A percentile compares a stretch with the other conserved stretches of the same genome.
Conservation (phyloP, 176 grass and related monocot species). For the Ampelocalamus luodianensis region DNA sequence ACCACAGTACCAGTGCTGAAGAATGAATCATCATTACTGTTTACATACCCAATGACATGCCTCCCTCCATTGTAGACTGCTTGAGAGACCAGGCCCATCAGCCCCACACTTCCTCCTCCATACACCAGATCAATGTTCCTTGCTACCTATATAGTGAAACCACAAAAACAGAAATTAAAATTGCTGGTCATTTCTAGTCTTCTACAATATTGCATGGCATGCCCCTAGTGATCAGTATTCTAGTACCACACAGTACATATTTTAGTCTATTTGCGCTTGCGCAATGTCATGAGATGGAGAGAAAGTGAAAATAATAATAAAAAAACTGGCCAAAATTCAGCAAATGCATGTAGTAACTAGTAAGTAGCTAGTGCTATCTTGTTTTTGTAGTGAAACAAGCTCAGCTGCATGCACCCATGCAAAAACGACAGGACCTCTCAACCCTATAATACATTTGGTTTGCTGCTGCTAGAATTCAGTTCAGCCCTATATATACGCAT, state of each 20-base stretch:
- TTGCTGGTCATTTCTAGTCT: conserved; percentile 8
- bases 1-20: conserved; percentile 21
- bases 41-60: conserved; percentile 74
- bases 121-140: conserved; percentile 74
- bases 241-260: too few species aligned
- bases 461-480: conserved; percentile 13
- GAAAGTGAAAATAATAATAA: neutral
- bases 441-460: neutral
- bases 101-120: conserved; percentile 65
- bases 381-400: too few species aligned
- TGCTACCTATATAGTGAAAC: conserved; percentile 45
- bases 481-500: neutral
- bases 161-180: neutral
- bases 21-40: conserved; percentile 49
- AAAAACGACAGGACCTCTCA: neutral
- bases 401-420: neutral
- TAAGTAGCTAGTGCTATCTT: neutral
- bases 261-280: neutral
- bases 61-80: conserved; percentile 66
- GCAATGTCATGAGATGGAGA: neutral
- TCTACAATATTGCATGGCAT: neutral
- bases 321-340: neutral
- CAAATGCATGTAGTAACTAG: neutral
- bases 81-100: conserved; percentile 70
- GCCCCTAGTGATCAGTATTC: neutral